Percentiles rank a stretch among this genome's conserved stretches.
Evolutionary conservation across 441 rosid genomes (phyloP).

Genomic region (Populus hybrid): DNA sequence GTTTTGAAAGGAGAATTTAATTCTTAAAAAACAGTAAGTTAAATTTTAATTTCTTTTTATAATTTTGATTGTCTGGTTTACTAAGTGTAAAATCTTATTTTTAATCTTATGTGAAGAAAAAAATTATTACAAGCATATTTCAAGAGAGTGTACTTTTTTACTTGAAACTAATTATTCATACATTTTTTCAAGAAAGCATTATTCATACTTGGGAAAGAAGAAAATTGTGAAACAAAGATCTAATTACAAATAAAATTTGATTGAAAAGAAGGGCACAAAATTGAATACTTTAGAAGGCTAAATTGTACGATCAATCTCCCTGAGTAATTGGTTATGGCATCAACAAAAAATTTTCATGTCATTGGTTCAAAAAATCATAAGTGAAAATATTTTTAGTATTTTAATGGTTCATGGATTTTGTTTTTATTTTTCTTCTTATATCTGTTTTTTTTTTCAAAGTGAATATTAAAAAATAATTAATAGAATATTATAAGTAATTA

Average conservation of each 20-base stretch:
- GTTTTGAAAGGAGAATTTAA: not conserved
- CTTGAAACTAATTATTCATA: too few relatives aligned
- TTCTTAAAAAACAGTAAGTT: not conserved
- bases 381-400: not conserved
- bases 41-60: too few relatives aligned
- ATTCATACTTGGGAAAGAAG: not conserved
- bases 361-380: not conserved
- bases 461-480: too few relatives aligned
- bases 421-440: too few relatives aligned
- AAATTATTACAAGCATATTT: not conserved
- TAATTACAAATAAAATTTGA: not conserved
- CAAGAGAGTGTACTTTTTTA: not conserved
- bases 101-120: not conserved
- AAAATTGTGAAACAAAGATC: not conserved
- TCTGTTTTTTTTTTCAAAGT: too few relatives aligned
- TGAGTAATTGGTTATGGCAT: not conserved
- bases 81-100: not conserved
- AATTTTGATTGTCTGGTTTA: not conserved
- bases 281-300: not conserved
- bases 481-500: not conserved
- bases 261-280: not conserved
- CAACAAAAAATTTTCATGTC: not conserved
- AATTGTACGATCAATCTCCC: not conserved
- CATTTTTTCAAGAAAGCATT: too few relatives aligned
- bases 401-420: too few relatives aligned